Base-by-base conservation (phyloP, 345 rosid species). In the Punica granatum region DNA sequence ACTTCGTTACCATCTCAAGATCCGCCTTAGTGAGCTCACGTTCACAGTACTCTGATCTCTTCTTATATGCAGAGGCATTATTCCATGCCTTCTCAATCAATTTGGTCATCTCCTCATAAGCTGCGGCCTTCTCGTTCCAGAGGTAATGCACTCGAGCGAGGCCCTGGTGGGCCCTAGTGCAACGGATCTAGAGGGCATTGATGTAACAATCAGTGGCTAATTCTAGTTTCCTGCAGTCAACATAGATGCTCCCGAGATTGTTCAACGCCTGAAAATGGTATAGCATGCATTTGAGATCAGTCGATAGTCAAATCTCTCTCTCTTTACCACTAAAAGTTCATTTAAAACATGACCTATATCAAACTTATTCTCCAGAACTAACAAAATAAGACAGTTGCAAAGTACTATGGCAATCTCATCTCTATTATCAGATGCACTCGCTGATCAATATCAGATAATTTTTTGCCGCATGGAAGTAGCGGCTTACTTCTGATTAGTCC, bases 121-220 rank as follows among this genome's bases (percentile, higher is more conserved):
- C 99, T 44, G 88, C 85, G 36, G 78, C 77, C 70, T 82, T 94
- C 23, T 91, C 90, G 42, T 91, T 86, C 79, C 81, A 80, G 51
- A 89, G 88, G 79, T 51, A 88, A 79, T 94, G 89, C 31, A 94
- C 98, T 32, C 99, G 90, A 42, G 99, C 99, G 69, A 94, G 88
- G 60, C 99, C 99, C 73, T 94, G 99, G 76, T 94, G 98, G 19
- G 99, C 99, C 31, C 99, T 85, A 0, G 99, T 91, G 68, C 91
- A 98, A 69, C 92, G 84, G 73, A 94, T 85, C 69, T 89, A 89
- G 68, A 94, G 87, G 34, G 99, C 98, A 41, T 88, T 88, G n/a
- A 85, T 89, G 81, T 94, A 94, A 71, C 98, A 94, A 82, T 94
- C 97, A 31, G 92, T 98, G 41, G 99, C 99, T 69, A 80, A 79